A percentile compares a stretch with the other conserved stretches of the same genome.
phyloP scores from a whole-genome alignment of 176 grass and related monocot species.

The Avena atlantica region DNA sequence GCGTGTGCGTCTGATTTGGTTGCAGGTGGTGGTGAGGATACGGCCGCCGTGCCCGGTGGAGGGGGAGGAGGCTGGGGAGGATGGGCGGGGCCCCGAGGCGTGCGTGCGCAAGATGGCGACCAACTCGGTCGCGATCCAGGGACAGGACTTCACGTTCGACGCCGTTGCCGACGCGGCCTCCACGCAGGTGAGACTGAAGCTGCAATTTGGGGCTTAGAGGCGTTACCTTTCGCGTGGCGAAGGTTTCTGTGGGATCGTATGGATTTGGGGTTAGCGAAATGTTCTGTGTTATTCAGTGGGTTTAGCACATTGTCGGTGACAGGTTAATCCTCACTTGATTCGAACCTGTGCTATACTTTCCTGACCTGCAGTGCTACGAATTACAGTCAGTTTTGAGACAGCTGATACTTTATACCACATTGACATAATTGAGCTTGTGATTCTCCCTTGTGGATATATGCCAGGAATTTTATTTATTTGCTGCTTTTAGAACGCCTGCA shows the following conservation, averaged over 20 bases:
- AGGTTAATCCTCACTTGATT: not conserved
- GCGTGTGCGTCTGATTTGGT: not conserved
- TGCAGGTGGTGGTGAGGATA: conserved; percentile 84
- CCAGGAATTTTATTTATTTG: not conserved
- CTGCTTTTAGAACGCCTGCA: not conserved
- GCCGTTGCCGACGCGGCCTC: conserved; percentile 69
- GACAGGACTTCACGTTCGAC: conserved; percentile 87
- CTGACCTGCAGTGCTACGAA: not conserved
- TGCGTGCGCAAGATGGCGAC: conserved; percentile 59
- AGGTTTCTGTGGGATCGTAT: not conserved
- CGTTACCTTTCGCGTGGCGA: not conserved
- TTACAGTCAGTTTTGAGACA: conserved; percentile 1
- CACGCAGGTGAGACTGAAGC: conserved; percentile 56
- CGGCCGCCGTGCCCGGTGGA: conserved; percentile 64
- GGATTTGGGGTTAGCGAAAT: conserved; percentile 4
- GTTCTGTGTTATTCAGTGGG: not conserved
- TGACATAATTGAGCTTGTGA: not conserved
- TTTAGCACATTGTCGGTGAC: not conserved
- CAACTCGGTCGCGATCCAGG: conserved; percentile 71
- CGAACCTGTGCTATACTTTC: not conserved
- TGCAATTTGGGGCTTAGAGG: not conserved
- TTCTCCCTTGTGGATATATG: not conserved
- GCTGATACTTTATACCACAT: not conserved
- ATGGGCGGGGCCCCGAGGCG: conserved; percentile 32
- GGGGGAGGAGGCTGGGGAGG: conserved; percentile 48